These are phyloP conservation scores for Musa troglodytarum DNA, from an alignment of 176 grass and related monocot genomes.

Conservation along the genomic window DNA sequence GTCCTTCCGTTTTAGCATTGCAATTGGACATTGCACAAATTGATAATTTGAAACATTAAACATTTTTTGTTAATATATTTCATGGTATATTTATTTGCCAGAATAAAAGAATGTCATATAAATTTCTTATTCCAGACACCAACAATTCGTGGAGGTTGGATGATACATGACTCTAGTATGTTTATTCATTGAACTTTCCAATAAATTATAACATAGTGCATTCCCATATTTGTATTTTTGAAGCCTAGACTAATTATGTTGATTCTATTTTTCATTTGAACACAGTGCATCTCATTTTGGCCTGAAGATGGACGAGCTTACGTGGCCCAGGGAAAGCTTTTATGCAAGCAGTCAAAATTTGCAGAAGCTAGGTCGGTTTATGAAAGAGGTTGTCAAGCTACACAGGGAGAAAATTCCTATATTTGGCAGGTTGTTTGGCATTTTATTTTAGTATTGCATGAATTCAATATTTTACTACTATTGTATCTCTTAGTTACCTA, in stretches of 20 bases:
- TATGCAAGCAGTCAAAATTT: conserved; percentile 68
- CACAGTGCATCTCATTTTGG: conserved; percentile 78
- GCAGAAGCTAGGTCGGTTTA: conserved; percentile 77
- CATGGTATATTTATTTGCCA: background rate
- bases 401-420: conserved; percentile 88
- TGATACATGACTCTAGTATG: background rate
- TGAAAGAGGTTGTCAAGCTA: conserved; percentile 92
- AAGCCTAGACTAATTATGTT: background rate
- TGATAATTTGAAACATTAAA: background rate
- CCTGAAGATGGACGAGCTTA: conserved; percentile 93
- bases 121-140: background rate
- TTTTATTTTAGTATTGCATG: background rate
- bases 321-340: conserved; percentile 80
- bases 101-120: background rate
- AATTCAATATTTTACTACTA: background rate
- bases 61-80: background rate
- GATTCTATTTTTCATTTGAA: conserved; percentile 10
- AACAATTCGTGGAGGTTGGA: background rate
- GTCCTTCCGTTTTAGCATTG: too few relatives aligned
- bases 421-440: conserved; percentile 73
- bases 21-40: too few relatives aligned
- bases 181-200: background rate
- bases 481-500: background rate
- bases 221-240: too few relatives aligned
- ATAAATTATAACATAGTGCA: background rate